Evolutionary conservation across 257 asterid genomes (phyloP).

Genomic region (Nicotiana obtusifolia): DNA sequence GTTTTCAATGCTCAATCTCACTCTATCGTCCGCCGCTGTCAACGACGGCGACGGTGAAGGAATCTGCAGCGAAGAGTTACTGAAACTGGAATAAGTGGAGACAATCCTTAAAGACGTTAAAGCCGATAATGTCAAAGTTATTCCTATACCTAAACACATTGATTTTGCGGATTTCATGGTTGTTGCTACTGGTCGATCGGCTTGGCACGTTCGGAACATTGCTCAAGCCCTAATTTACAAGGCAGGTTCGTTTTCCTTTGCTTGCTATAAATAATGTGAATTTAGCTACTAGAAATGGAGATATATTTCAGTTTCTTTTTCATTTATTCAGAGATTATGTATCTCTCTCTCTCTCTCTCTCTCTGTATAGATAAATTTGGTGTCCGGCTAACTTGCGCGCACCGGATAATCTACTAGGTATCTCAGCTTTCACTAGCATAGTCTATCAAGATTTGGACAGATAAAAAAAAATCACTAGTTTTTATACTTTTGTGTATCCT

Average conservation of each 20-base stretch:
- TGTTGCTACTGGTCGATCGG: slow-evolving; percentile 84
- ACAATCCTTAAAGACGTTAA: slow-evolving; percentile 68
- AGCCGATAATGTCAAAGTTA: slow-evolving; percentile 71
- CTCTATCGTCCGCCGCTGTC: slow-evolving; percentile 13
- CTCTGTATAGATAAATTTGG: too few relatives aligned
- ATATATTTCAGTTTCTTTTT: not conserved
- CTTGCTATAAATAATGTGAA: not conserved
- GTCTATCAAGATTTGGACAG: too few relatives aligned
- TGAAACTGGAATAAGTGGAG: slow-evolving; percentile 81
- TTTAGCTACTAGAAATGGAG: not conserved
- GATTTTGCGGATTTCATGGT: slow-evolving; percentile 84
- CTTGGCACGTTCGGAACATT: slow-evolving; percentile 95
- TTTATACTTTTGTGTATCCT: too few relatives aligned
- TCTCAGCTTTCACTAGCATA: too few relatives aligned
- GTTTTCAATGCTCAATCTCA: slow-evolving; percentile 23
- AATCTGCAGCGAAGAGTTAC: slow-evolving; percentile 26
- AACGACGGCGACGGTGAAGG: not conserved
- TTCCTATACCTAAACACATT: slow-evolving; percentile 53
- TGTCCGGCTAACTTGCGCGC: too few relatives aligned
- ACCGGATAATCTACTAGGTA: too few relatives aligned
- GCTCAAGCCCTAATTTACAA: slow-evolving; percentile 84
- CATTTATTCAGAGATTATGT: not conserved
- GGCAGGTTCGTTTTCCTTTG: slow-evolving; percentile 36
- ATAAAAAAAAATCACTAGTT: too few relatives aligned
- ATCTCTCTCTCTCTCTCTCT: too few relatives aligned